Evolutionary conservation across 1,284 basidiomycete species (phyloP), one percentile per base, ranked within the genome.

Genomic region (Ceratorhiza oryzae-sativae): DNA sequence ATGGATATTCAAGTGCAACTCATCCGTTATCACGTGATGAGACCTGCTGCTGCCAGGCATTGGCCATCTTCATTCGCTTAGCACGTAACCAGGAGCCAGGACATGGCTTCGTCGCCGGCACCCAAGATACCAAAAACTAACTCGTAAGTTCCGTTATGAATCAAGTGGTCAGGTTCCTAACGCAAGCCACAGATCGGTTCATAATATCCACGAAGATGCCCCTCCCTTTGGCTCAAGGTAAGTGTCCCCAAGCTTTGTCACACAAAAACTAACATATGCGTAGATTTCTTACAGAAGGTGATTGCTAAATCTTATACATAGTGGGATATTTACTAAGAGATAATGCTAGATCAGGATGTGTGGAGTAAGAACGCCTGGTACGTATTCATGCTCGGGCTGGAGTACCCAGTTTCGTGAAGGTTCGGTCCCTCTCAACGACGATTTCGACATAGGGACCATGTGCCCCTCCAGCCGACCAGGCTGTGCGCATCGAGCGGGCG

Each of bases 381-480:
- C 18, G 71, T 4, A 27, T 25, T n/a, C 23, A n/a, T n/a, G 15
- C n/a, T 58, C 53, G 51, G 71, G 30, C 58, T n/a, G 41, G 18
- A 41, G n/a, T 56, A 13, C 25, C 72, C 59, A 46, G 12, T 45
- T 49, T 45, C 53, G 32, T 53, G 30, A 46, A 13, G 12, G n/a
- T 55, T 32, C 25, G 23, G 51, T 23, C 46, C 75, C 89, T 89
- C 78, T 90, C 90, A 77, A 83, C 91, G 58, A 88, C 84, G 59
- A 82, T 87, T 23, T 59, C 78, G 18, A 53, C 25, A 25, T 84
- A 90, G 94, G 94, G 94, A 96, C 79, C 93, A 95, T 79, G 94
- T 93, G 36, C 90, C 90, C 88, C 92, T 9, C 94, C 94, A 8
- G 84, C 87, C 23, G 91, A 93, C 80, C 93, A 95, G 77, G 83